Base-by-base conservation (phyloP, 345 rosid species). In the Rhizophora apiculata region DNA sequence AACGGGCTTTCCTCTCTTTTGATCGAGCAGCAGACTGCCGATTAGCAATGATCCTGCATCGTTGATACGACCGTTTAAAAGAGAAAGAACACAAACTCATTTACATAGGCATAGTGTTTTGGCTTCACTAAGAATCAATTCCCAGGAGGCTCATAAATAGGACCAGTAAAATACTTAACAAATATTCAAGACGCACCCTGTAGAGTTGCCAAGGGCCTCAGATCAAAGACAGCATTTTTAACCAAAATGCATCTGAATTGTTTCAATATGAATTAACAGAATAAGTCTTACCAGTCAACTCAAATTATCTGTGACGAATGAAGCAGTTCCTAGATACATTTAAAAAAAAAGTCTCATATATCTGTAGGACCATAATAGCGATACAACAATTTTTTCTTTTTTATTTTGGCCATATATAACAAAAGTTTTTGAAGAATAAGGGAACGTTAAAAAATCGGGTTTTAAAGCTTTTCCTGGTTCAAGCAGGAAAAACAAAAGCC, bases 21-120 rank as follows among this genome's bases (percentile, higher is more conserved):
- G 95, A 93, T 6, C 96, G 89, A 19, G 96, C 90, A 77, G 96
- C 96, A 63, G 96, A 90, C 30, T 84, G 90, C 21, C 96, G 88
- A 75, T 93, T 93, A 20, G 96, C 96, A 69, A 90, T 82, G 72
- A 93, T 93, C 85, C 96, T 92, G 68, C n/a, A 61, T 34, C 26
- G 22, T 52, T 60, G 24, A 30, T 27, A 10, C 29, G 22, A 5
- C 2, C 2, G 5, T 29, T 53, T 27, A 60, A 51, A 53, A 29
- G 54, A 34, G 43, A 53, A 52, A 61, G 19, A 49, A 58, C 15
- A n/a, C 34, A 49, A 15, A 31, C 51, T 20, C 34, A 13, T 39
- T 22, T 60, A n/a, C 49, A 20, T 26, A 7, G 21, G n/a, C 49
- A 59, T 21, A 13, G 15, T 43, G 18, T 43, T 43, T 43, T 16